phyloP scores from a whole-genome alignment of 352 stramenopile species.

The Pythium monospermum region DNA sequence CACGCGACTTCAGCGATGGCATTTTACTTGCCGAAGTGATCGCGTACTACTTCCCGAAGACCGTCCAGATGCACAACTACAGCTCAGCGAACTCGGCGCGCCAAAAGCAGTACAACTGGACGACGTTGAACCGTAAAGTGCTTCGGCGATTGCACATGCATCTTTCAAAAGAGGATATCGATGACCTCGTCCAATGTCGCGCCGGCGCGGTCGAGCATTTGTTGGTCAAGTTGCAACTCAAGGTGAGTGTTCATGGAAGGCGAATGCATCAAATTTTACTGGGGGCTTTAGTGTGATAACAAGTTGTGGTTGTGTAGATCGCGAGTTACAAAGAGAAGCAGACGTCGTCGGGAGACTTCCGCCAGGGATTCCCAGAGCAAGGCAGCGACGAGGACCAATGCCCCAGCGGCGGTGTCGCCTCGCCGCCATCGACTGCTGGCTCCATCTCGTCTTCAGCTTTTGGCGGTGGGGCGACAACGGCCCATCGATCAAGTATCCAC shows the following conservation, averaged over 20 bases:
- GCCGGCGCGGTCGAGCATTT: constrained; percentile 87
- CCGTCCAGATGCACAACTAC: constrained; percentile 97
- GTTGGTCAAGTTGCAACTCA: constrained; percentile 88
- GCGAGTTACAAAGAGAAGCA: constrained; percentile 67
- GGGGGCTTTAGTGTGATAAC: neutral
- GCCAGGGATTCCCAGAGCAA: constrained; percentile 19
- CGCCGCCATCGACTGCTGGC: constrained; percentile 8
- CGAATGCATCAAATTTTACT: no score
- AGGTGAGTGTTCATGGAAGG: no score
- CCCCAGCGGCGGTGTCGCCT: constrained; percentile 3
- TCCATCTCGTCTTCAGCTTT: constrained; percentile 1
- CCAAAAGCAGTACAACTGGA: constrained; percentile 97
- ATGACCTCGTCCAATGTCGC: constrained; percentile 88
- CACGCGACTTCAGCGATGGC: constrained; percentile 94
- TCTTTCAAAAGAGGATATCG: constrained; percentile 88
- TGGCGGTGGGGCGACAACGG: neutral
- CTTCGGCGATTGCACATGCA: constrained; percentile 78
- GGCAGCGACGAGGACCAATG: constrained; percentile 31
- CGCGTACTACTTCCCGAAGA: constrained; percentile 92
- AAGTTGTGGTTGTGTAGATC: constrained; percentile 42
- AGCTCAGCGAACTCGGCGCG: constrained; percentile 87
- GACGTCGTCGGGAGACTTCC: constrained; percentile 23
- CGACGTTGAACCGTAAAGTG: constrained; percentile 91
- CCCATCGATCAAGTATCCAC: constrained; percentile 8
- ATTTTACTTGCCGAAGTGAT: constrained; percentile 90